phyloP scores from a whole-genome alignment of 2,329 filamentous ascomycete genomes.

The Zymoseptoria tritici region DNA sequence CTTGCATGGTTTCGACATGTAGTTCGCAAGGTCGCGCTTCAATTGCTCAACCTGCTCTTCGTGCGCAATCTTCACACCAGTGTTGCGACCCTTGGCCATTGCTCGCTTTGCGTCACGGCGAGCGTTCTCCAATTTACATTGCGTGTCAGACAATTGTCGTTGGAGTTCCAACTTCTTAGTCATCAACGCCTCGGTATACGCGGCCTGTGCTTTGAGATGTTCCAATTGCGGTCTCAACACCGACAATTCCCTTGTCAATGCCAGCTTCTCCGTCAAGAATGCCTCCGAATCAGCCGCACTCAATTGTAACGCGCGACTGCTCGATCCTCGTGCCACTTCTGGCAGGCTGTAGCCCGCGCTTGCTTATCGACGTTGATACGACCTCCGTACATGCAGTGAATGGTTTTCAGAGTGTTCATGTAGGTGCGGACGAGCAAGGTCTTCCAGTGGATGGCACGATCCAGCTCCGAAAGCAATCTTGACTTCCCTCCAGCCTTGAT shows the following conservation, averaged over 20 bases:
- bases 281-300: constrained; percentile 64
- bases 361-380: too few relatives aligned
- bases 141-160: constrained; percentile 66
- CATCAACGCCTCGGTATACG: constrained; percentile 59
- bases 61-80: constrained; percentile 40
- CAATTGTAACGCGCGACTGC: constrained; percentile 59
- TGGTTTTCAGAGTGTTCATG: too few relatives aligned
- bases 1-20: too few relatives aligned
- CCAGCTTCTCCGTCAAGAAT: constrained; percentile 57
- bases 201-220: constrained; percentile 51
- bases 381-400: too few relatives aligned
- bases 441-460: too few relatives aligned
- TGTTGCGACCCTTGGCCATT: constrained; percentile 43
- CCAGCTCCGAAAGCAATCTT: too few relatives aligned
- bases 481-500: too few relatives aligned
- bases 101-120: constrained; percentile 60
- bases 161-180: constrained; percentile 74
- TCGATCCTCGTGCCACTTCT: too few relatives aligned
- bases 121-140: constrained; percentile 77
- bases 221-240: constrained; percentile 55
- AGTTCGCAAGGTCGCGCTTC: constrained; percentile 40
- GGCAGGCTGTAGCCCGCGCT: too few relatives aligned
- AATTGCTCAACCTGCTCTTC: constrained; percentile 37
- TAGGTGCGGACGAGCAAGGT: too few relatives aligned
- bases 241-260: constrained; percentile 53